These are phyloP conservation scores for Chernovozyma aurita DNA, from an alignment of 1,139 yeast genomes.

Conservation along the genomic window DNA sequence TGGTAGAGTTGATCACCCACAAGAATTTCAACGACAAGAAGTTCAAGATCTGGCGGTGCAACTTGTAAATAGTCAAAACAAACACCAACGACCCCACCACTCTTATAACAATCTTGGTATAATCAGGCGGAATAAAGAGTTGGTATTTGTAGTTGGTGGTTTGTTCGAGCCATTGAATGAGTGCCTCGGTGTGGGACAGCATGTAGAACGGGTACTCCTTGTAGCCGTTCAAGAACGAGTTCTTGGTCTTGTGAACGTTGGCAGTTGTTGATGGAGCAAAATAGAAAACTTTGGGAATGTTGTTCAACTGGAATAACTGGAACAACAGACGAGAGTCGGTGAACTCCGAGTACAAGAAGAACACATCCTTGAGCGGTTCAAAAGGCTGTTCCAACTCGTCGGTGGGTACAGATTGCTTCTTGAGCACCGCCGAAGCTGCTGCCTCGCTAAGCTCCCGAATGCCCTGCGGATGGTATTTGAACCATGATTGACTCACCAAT, in stretches of 20 bases:
- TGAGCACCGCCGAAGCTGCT: neutral
- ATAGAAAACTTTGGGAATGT: conserved; percentile 74
- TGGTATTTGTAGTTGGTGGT: conserved; percentile 41
- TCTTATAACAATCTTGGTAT: conserved; percentile 46
- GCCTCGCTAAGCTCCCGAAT: conserved; percentile 6
- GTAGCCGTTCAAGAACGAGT: conserved; percentile 30
- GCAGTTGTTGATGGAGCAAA: conserved; percentile 52
- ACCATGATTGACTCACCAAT: conserved; percentile 57
- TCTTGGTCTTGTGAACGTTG: conserved; percentile 14
- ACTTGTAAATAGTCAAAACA: conserved; percentile 18
- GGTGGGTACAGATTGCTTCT: neutral
- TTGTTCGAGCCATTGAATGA: conserved; percentile 34
- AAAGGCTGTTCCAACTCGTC: neutral
- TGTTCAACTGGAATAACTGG: conserved; percentile 52
- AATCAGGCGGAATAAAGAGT: conserved; percentile 53
- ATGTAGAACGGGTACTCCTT: conserved; percentile 47
- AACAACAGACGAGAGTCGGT: conserved; percentile 52
- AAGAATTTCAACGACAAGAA: conserved; percentile 29
- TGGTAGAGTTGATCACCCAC: conserved; percentile 65
- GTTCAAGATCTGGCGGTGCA: conserved; percentile 29
- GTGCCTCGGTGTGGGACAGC: conserved; percentile 46
- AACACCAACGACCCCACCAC: conserved; percentile 28
- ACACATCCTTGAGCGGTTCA: conserved; percentile 29
- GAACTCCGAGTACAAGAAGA: conserved; percentile 75
- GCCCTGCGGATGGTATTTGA: conserved; percentile 38